A percentile compares a stretch with the other conserved stretches of the same genome.
phyloP scores from a whole-genome alignment of 768 basidiomycete genomes.

The Pisolithus tinctorius region DNA sequence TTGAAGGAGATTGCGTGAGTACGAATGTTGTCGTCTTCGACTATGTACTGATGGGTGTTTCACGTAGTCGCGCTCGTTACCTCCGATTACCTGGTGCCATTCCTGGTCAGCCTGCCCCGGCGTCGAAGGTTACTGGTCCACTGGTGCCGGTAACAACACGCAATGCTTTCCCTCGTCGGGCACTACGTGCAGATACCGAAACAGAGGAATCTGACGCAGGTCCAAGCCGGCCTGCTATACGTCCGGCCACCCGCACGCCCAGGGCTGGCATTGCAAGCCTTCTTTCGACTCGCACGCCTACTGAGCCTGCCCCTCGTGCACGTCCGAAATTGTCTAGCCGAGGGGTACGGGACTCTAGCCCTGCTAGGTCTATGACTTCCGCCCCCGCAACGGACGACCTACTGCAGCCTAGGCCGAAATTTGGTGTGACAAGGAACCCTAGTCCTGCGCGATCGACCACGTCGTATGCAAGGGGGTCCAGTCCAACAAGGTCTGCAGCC shows the following conservation, averaged over 20 bases:
- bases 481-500: constrained; percentile 21
- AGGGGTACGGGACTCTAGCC: constrained; percentile 25
- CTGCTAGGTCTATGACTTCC: constrained; percentile 24
- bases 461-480: constrained; percentile 21
- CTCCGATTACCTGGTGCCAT: constrained; percentile 61
- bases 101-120: constrained; percentile 28
- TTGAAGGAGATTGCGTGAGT: constrained; percentile 82
- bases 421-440: constrained; percentile 30
- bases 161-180: constrained; percentile 25
- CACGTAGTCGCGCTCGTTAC: constrained; percentile 67
- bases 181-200: constrained; percentile 19
- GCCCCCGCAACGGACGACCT: constrained; percentile 15
- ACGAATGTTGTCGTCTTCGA: constrained; percentile 10
- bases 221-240: constrained; percentile 17
- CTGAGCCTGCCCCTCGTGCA: constrained; percentile 19
- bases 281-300: constrained; percentile 28
- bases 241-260: constrained; percentile 20
- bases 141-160: constrained; percentile 23
- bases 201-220: constrained; percentile 27
- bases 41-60: constrained; percentile 16
- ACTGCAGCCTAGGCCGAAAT: constrained; percentile 26
- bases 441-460: constrained; percentile 33
- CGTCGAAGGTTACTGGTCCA: constrained; percentile 23
- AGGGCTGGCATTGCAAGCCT: constrained; percentile 33
- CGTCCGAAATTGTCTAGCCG: constrained; percentile 20